These are phyloP conservation scores for Atkinsonella hypoxylon DNA, from an alignment of 2,329 filamentous ascomycete genomes.

Conservation along the genomic window DNA sequence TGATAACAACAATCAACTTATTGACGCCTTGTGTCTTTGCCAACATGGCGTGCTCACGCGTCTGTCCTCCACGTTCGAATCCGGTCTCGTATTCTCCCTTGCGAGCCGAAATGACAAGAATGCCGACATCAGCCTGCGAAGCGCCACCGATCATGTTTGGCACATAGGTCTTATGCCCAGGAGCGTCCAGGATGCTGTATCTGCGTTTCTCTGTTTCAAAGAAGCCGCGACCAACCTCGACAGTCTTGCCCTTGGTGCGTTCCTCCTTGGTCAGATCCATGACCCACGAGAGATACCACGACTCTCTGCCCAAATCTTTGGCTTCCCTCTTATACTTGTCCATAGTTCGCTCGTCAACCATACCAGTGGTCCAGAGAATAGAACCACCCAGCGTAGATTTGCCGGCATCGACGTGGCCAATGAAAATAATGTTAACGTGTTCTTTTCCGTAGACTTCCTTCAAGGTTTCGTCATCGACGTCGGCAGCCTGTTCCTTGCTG, in stretches of 20 bases:
- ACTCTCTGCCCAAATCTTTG: conserved; percentile 91
- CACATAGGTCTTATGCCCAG: conserved; percentile 95
- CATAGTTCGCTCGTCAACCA: conserved; percentile 98
- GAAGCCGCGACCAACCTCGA: conserved; percentile 90
- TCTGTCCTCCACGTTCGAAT: conserved; percentile 93
- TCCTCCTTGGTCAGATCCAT: conserved; percentile 96
- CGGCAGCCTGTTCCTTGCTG: conserved; percentile 66
- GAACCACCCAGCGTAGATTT: conserved; percentile 94
- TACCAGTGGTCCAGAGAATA: conserved; percentile 86
- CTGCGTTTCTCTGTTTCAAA: conserved; percentile 94
- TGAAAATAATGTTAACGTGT: conserved; percentile 89
- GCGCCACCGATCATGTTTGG: conserved; percentile 97
- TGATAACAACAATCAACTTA: conserved; percentile 87
- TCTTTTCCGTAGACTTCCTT: conserved; percentile 96
- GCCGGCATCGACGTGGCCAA: conserved; percentile 95
- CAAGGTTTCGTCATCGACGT: conserved; percentile 60
- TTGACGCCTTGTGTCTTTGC: conserved; percentile 98
- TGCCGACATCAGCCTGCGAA: conserved; percentile 85
- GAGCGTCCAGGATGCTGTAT: conserved; percentile 94
- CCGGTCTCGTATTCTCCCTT: conserved; percentile 99
- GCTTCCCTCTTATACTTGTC: conserved; percentile 97
- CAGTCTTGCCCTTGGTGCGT: conserved; percentile 90
- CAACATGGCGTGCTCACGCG: conserved; percentile 92
- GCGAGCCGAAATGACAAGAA: conserved; percentile 88
- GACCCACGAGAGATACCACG: conserved; percentile 98